A percentile compares a stretch with the other conserved stretches of the same genome.
These are phyloP conservation scores for Paramecium sonneborni DNA, from an alignment of 73 alveolate genomes.

Conservation along the genomic window DNA sequence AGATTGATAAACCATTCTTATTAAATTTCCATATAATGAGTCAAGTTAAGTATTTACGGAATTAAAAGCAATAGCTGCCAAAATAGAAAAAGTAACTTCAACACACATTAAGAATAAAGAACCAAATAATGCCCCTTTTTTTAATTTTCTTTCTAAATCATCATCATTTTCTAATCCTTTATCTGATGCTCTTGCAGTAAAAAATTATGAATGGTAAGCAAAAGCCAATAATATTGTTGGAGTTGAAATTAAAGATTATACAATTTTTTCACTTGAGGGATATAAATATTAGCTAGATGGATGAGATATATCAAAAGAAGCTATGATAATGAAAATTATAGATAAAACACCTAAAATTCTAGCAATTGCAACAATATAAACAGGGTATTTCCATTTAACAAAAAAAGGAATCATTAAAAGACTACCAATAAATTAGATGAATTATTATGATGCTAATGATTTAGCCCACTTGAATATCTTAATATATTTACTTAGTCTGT, in stretches of 20 bases:
- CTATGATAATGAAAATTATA: not conserved
- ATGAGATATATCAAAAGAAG: not conserved
- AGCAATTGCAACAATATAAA: conserved; percentile 16
- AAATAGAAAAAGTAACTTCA: not conserved
- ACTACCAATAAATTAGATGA: not conserved
- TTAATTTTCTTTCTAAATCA: conserved; percentile 37
- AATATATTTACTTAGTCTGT: not conserved
- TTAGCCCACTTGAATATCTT: not conserved
- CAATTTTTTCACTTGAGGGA: not conserved
- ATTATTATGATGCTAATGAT: not conserved
- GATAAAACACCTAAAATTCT: conserved; percentile 2
- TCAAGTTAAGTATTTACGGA: not conserved
- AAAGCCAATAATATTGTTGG: conserved; percentile 11
- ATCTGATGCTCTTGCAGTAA: conserved; percentile 13
- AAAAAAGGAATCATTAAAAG: conserved; percentile 18
- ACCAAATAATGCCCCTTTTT: conserved; percentile 33
- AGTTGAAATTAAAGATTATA: not conserved
- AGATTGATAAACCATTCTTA: not conserved
- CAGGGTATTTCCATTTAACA: conserved; percentile 52
- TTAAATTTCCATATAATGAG: not conserved
- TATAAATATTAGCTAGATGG: not conserved
- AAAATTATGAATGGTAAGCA: conserved; percentile 34
- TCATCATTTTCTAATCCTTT: conserved; percentile 5
- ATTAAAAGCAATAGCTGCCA: not conserved
- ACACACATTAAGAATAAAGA: not conserved